Evolutionary conservation across 2,329 filamentous ascomycete genomes (phyloP).

Genomic region (Amylocarpus encephaloides): DNA sequence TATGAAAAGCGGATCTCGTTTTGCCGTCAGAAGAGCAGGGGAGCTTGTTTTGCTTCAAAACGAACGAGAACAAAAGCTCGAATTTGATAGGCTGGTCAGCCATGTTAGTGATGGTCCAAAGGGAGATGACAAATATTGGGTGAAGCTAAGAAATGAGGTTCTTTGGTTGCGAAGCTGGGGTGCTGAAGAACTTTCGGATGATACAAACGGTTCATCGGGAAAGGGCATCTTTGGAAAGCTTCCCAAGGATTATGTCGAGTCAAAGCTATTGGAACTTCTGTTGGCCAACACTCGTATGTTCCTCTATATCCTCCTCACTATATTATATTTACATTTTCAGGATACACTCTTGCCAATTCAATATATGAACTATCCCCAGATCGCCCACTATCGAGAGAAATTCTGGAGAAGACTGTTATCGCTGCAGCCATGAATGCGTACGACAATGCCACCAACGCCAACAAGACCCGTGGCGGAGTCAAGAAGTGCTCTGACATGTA

Average conservation of each 20-base stretch:
- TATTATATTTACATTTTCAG: slow-evolving; percentile 34
- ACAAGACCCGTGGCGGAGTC: slow-evolving; percentile 67
- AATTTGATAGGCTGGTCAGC: slow-evolving; percentile 44
- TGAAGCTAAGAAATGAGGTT: slow-evolving; percentile 53
- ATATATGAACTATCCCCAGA: slow-evolving; percentile 51
- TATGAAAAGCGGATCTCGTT: slow-evolving; percentile 42
- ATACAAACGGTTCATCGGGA: slow-evolving; percentile 35
- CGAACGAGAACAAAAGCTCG: slow-evolving; percentile 55
- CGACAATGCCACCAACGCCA: slow-evolving; percentile 77
- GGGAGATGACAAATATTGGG: slow-evolving; percentile 59
- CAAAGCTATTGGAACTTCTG: slow-evolving; percentile 63
- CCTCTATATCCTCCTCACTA: background rate
- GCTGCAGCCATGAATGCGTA: slow-evolving; percentile 63
- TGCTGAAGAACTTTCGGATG: slow-evolving; percentile 38
- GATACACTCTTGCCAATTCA: slow-evolving; percentile 55
- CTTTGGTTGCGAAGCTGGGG: slow-evolving; percentile 73
- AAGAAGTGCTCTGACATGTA: slow-evolving; percentile 74
- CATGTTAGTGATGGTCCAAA: slow-evolving; percentile 38
- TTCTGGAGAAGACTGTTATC: slow-evolving; percentile 55
- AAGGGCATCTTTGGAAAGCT: slow-evolving; percentile 51
- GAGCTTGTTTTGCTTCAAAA: slow-evolving; percentile 61
- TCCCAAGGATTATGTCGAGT: slow-evolving; percentile 55
- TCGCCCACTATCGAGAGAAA: slow-evolving; percentile 41
- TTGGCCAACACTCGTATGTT: slow-evolving; percentile 54
- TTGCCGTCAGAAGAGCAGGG: slow-evolving; percentile 47